phyloP scores from a whole-genome alignment of 2,329 filamentous ascomycete genomes.

The Pseudogymnoascus destructans region DNA sequence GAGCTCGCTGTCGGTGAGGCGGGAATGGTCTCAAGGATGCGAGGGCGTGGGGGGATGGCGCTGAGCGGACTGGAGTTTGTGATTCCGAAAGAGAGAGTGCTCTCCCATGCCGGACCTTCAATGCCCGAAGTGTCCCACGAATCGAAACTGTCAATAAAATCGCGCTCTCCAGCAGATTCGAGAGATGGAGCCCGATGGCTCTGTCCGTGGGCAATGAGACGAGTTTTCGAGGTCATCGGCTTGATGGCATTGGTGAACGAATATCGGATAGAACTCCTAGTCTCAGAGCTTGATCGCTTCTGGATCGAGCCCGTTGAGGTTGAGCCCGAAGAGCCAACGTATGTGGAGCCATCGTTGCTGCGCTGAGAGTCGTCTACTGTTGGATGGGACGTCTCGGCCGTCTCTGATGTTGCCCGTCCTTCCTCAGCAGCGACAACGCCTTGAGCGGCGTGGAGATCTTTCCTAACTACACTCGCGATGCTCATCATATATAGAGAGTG shows the following conservation, averaged over 20 bases:
- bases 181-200: constrained; percentile 34
- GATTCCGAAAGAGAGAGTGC: constrained; percentile 41
- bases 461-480: constrained; percentile 20
- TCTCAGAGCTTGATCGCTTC: constrained; percentile 34
- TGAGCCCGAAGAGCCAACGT: constrained; percentile 18
- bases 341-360: constrained; percentile 14
- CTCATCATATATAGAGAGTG: constrained; percentile 22
- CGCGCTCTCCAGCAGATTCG: constrained; percentile 28
- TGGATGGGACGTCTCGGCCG: constrained; percentile 11
- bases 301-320: constrained; percentile 33
- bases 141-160: constrained; percentile 47
- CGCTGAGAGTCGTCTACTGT: constrained; percentile 10
- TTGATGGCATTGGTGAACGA: constrained; percentile 37
- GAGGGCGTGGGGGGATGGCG: constrained; percentile 28
- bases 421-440: background rate
- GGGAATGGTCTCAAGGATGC: constrained; percentile 58
- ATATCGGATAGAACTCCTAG: constrained; percentile 35
- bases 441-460: constrained; percentile 16
- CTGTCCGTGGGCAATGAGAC: constrained; percentile 35
- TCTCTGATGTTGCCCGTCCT: background rate
- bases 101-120: constrained; percentile 41
- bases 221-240: constrained; percentile 44
- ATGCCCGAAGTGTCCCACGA: constrained; percentile 62
- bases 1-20: constrained; percentile 48
- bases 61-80: constrained; percentile 27